Evolutionary conservation across 1,139 yeast genomes (phyloP).

Genomic region (Zygoascus meyerae): DNA sequence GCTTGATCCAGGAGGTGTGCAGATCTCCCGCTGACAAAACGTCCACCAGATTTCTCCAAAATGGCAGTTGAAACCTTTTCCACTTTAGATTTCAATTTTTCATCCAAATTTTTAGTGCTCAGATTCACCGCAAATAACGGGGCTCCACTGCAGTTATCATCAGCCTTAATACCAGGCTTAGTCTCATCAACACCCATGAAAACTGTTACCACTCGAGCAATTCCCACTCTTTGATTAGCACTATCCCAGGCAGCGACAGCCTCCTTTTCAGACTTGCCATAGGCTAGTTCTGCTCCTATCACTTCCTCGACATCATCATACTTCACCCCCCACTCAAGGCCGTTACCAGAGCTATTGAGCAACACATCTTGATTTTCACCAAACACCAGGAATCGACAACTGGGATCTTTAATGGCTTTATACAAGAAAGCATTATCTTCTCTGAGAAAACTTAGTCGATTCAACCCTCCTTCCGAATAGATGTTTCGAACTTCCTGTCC

Average conservation of each 20-base stretch:
- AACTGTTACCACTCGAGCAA: slow-evolving; percentile 41
- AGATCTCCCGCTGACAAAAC: slow-evolving; percentile 3
- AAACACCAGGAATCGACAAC: slow-evolving; percentile 55
- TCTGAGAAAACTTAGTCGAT: slow-evolving; percentile 75
- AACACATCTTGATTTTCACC: slow-evolving; percentile 31
- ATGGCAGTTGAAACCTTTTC: slow-evolving; percentile 22
- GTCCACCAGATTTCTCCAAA: slow-evolving; percentile 21
- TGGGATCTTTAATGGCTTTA: slow-evolving; percentile 45
- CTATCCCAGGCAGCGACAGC: slow-evolving; percentile 31
- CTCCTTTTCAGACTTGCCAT: slow-evolving; percentile 24
- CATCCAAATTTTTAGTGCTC: slow-evolving; percentile 24
- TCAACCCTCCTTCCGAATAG: slow-evolving; percentile 37
- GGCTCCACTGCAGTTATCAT: slow-evolving; percentile 50
- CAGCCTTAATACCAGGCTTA: slow-evolving; percentile 26
- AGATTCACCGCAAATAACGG: slow-evolving; percentile 78
- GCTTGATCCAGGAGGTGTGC: background rate
- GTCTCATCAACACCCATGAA: slow-evolving; percentile 68
- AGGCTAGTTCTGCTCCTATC: slow-evolving; percentile 33
- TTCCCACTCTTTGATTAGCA: slow-evolving; percentile 35
- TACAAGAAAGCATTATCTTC: slow-evolving; percentile 57
- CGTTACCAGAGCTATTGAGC: slow-evolving; percentile 13
- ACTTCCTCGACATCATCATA: slow-evolving; percentile 21
- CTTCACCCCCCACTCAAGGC: slow-evolving; percentile 6
- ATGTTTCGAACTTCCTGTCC: slow-evolving; percentile 20
- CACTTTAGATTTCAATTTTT: slow-evolving; percentile 15